These are phyloP conservation scores for Heliamphora exappendiculata DNA, from an alignment of 148 eudicot genomes.

Conservation along the genomic window DNA sequence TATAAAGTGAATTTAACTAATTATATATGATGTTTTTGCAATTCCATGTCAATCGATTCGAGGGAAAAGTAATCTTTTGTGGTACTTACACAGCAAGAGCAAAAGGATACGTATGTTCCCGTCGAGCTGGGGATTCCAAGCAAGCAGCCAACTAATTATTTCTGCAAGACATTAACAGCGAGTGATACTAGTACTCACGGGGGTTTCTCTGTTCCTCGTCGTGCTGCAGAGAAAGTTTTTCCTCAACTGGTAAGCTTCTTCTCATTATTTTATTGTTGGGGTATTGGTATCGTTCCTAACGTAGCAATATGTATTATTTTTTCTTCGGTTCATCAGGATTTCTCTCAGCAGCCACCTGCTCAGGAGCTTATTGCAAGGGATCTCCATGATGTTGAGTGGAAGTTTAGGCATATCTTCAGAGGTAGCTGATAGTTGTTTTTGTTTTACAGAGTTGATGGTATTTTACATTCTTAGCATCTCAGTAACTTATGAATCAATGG, in stretches of 20 bases:
- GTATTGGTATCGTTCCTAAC: not conserved
- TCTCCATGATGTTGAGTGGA: slow-evolving; percentile 97
- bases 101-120: slow-evolving; percentile 85
- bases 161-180: slow-evolving; percentile 95
- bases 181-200: slow-evolving; percentile 99
- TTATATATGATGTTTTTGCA: not conserved
- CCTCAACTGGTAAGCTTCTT: slow-evolving; percentile 72
- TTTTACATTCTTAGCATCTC: not conserved
- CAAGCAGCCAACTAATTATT: slow-evolving; percentile 93
- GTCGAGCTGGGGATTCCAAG: slow-evolving; percentile 88
- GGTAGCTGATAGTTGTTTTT: slow-evolving; percentile 33
- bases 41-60: slow-evolving; percentile 2
- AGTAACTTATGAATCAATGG: not conserved
- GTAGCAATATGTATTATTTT: not conserved
- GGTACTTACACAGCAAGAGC: slow-evolving; percentile 67
- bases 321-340: slow-evolving; percentile 52
- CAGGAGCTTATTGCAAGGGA: slow-evolving; percentile 98
- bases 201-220: slow-evolving; percentile 98
- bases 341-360: slow-evolving; percentile 85
- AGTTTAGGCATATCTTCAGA: slow-evolving; percentile 92
- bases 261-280: not conserved
- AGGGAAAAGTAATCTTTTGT: slow-evolving; percentile 4
- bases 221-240: slow-evolving; percentile 99
- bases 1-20: not conserved
- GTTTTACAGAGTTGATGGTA: no score